These are phyloP conservation scores for Macrocystidia cucumis DNA, from an alignment of 1,284 basidiomycete genomes.

Conservation along the genomic window DNA sequence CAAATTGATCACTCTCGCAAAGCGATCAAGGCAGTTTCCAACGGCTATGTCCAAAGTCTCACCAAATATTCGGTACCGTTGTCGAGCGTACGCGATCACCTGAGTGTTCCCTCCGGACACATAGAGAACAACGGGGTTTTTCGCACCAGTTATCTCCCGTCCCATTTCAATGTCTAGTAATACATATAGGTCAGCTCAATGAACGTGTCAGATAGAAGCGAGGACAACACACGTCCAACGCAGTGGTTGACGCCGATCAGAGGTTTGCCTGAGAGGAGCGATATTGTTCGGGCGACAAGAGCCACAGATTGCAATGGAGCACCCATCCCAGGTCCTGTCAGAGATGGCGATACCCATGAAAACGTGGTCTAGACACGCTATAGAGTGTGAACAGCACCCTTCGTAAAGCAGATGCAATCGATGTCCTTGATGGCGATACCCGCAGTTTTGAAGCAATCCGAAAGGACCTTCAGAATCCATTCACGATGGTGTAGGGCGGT, in stretches of 20 bases:
- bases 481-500: conserved; percentile 95
- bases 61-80: conserved; percentile 97
- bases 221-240: conserved; percentile 76
- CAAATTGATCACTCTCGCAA: conserved; percentile 92
- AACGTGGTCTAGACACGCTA: neutral
- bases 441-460: conserved; percentile 73
- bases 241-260: conserved; percentile 98
- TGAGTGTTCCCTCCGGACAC: conserved; percentile 99
- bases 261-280: conserved; percentile 85
- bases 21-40: conserved; percentile 96
- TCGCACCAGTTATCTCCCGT: conserved; percentile 88
- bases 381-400: conserved; percentile 51
- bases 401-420: conserved; percentile 96
- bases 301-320: conserved; percentile 94
- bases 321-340: conserved; percentile 93
- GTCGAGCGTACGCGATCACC: conserved; percentile 97
- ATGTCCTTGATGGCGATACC: conserved; percentile 68
- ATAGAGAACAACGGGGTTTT: conserved; percentile 95
- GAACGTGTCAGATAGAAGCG: neutral
- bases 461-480: conserved; percentile 84
- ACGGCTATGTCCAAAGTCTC: conserved; percentile 99
- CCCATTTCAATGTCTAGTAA: conserved; percentile 96
- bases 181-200: neutral
- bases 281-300: conserved; percentile 89
- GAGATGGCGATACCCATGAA: conserved; percentile 3